Percentiles rank a stretch among this genome's conserved stretches.
Conservation (phyloP, 176 grass and related monocot species). For the Ananas comosus region DNA sequence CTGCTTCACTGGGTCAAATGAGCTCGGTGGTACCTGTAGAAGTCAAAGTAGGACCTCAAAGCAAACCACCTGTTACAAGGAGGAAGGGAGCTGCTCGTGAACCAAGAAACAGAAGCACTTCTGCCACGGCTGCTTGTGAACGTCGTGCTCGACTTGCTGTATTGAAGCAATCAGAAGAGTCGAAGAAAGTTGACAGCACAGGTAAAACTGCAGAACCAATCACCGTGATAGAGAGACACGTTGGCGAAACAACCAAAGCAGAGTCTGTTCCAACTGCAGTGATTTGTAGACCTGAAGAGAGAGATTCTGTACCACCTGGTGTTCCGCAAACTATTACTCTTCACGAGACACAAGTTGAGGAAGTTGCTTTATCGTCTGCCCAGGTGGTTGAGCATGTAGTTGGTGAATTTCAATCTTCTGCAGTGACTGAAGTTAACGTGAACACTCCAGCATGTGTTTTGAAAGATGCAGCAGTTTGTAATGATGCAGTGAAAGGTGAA, state of each 20-base stretch:
- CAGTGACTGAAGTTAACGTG: too few relatives aligned
- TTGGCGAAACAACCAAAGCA: constrained; percentile 10
- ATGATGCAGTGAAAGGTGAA: too few relatives aligned
- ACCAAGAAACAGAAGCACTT: constrained; percentile 33
- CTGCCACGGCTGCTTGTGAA: constrained; percentile 45
- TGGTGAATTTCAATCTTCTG: too few relatives aligned
- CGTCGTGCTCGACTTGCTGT: constrained; percentile 41
- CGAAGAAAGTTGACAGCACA: constrained; percentile 21
- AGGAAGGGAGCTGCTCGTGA: constrained; percentile 42
- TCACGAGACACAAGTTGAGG: not conserved
- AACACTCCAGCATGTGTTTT: too few relatives aligned
- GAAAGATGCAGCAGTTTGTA: too few relatives aligned
- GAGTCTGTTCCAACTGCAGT: not conserved
- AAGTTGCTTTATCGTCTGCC: not conserved
- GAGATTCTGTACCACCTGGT: not conserved
- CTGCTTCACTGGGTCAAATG: constrained; percentile 29
- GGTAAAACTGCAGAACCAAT: constrained; percentile 11
- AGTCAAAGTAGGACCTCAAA: constrained; percentile 19
- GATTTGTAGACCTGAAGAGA: constrained; percentile 1
- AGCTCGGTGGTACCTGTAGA: constrained; percentile 27
- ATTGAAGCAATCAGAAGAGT: constrained; percentile 39
- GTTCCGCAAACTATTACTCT: not conserved
- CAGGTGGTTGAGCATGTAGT: too few relatives aligned
- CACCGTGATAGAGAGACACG: constrained; percentile 25
- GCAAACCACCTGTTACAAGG: constrained; percentile 43